These are phyloP conservation scores for Ogataea thermomethanolica DNA, from an alignment of 805 yeast species.

Conservation along the genomic window DNA sequence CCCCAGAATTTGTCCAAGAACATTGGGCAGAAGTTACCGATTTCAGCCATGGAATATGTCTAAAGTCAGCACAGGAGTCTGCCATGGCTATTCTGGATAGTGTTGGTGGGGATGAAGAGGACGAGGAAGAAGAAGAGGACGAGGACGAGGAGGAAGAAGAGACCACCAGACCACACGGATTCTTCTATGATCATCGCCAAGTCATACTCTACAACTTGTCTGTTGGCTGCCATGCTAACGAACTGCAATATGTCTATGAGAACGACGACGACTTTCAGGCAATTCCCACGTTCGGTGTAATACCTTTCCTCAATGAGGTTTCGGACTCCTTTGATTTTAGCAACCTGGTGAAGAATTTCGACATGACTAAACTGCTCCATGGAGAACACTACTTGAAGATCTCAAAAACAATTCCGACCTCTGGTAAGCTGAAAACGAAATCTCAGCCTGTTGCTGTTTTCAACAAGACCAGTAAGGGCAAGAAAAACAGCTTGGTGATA, in stretches of 20 bases:
- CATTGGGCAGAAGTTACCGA: conserved; percentile 65
- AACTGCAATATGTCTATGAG: conserved; percentile 79
- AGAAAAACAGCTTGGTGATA: conserved; percentile 71
- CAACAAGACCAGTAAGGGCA: conserved; percentile 58
- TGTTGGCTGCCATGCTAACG: conserved; percentile 76
- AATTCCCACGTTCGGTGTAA: conserved; percentile 85
- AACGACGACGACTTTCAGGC: conserved; percentile 74
- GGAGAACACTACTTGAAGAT: conserved; percentile 92
- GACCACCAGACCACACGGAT: conserved; percentile 43
- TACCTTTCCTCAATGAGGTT: conserved; percentile 72
- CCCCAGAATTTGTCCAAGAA: conserved; percentile 69
- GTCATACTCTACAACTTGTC: conserved; percentile 84
- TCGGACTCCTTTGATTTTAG: conserved; percentile 55
- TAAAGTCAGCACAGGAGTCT: conserved; percentile 69
- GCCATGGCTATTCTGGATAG: conserved; percentile 73
- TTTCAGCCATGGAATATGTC: conserved; percentile 52
- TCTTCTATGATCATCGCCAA: conserved; percentile 61
- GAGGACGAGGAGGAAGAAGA: conserved; percentile 45
- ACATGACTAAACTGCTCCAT: conserved; percentile 84
- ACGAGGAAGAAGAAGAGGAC: conserved; percentile 40
- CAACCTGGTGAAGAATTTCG: conserved; percentile 70
- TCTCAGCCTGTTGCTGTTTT: conserved; percentile 67
- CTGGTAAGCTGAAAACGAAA: conserved; percentile 58
- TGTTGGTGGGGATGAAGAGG: conserved; percentile 47
- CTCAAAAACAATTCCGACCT: conserved; percentile 72